A percentile compares a stretch with the other conserved stretches of the same genome.
Evolutionary conservation across 2,329 filamentous ascomycete genomes (phyloP).

Genomic region (Talaromyces verruculosus): DNA sequence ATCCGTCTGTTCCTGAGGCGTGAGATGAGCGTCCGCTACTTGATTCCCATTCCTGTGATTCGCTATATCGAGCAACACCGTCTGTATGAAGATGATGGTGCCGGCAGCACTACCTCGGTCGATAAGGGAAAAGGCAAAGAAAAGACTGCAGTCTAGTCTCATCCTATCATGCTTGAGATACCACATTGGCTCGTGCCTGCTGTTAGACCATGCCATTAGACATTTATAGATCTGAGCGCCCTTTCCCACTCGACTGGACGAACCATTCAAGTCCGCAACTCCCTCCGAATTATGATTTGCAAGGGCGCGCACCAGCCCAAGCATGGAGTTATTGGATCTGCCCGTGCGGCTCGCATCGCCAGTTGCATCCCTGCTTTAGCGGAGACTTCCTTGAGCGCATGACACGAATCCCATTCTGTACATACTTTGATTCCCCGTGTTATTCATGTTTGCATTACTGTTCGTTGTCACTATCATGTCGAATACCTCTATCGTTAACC

Average conservation of each 20-base stretch:
- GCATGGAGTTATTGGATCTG: background rate
- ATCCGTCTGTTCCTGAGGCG: constrained; percentile 77
- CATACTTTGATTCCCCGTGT: constrained; percentile 15
- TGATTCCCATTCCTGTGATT: constrained; percentile 72
- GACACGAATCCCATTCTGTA: constrained; percentile 5
- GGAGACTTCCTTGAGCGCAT: background rate
- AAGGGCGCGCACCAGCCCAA: background rate
- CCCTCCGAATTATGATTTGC: background rate
- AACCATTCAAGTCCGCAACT: background rate
- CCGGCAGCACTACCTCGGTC: constrained; percentile 25
- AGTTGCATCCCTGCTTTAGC: background rate
- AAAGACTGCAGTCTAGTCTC: constrained; percentile 19
- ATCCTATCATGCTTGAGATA: background rate
- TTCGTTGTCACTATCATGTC: background rate
- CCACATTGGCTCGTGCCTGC: background rate
- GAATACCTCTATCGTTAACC: constrained; percentile 15
- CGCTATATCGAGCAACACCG: constrained; percentile 69
- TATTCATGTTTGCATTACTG: background rate
- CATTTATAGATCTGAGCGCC: background rate
- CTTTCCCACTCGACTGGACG: background rate
- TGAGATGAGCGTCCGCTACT: constrained; percentile 78
- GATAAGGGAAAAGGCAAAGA: constrained; percentile 39
- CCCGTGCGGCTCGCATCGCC: background rate
- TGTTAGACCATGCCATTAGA: background rate
- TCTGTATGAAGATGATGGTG: constrained; percentile 59